Evolutionary conservation across 1,284 basidiomycete genomes (phyloP), one percentile per base, ranked within the genome.

Genomic region (Somion occarium): DNA sequence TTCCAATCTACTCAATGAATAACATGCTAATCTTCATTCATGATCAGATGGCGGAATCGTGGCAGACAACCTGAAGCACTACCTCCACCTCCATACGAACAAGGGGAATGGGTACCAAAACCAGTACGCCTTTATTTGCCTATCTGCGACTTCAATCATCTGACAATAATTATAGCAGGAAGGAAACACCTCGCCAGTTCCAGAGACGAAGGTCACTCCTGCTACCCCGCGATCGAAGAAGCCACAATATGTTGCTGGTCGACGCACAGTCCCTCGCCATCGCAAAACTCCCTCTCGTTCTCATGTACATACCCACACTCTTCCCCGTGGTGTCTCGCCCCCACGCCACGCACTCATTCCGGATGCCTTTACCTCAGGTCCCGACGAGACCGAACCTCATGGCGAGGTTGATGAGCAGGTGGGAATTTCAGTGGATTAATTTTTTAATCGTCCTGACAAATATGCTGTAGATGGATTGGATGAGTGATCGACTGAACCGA

Each of bases 381-480:
- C 54, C 19, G 64, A 59, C 2, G 70, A 69, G 27, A 56, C 62
- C 3, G 58, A 56, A 3, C 62, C 60, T 9, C 62, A 60, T 13
- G 67, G 61, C 22, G 74, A 70, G 12, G 68, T 73, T 5, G 75
- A 78, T 27, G 73, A 78, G 37, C 72, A 78, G 69, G 78, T 80
- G 52, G n/a, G 66, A 54, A 38, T 50, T 50, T 44, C 13, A 38
- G 24, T 46, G 3, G 46, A 47, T 27, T 1, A 19, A 26, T 39
- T 51, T 13, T 55, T 43, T 15, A 19, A 27, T 13, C 9, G 38
- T 34, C 42, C 38, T 52, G 12, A 44, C 19, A 30, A 15, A 5
- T 27, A 34, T 49, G 4, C 1, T 23, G 22, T 57, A 88, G 73
- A 88, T 90, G 82, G 83, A 86, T 55, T 86, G 83, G 83, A 84